Evolutionary conservation across 2,329 filamentous ascomycete species (phyloP).

Genomic region (Diplocarpon mali): DNA sequence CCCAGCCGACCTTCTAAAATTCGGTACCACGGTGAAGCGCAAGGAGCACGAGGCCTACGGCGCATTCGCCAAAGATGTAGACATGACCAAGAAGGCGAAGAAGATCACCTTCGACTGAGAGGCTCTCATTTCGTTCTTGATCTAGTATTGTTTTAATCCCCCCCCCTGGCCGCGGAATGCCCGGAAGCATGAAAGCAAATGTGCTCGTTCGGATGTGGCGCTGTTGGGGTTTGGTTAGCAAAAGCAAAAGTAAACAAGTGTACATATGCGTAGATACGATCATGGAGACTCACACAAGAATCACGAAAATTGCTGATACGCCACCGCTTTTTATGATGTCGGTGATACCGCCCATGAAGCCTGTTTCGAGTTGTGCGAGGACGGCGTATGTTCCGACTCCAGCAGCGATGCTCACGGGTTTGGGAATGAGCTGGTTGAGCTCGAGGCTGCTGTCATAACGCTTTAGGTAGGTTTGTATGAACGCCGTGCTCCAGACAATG

Average conservation of each 20-base stretch:
- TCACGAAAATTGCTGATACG: slow-evolving; percentile 40
- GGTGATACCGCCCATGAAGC: slow-evolving; percentile 20
- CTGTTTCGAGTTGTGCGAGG: slow-evolving; percentile 26
- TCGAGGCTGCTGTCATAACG: slow-evolving; percentile 33
- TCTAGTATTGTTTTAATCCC: slow-evolving; percentile 1
- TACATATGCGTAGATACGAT: not conserved
- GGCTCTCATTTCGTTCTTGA: slow-evolving; percentile 18
- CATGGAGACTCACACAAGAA: slow-evolving; percentile 45
- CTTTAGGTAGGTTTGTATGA: slow-evolving; percentile 56
- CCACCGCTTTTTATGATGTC: slow-evolving; percentile 36
- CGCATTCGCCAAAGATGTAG: slow-evolving; percentile 87
- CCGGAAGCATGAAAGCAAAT: slow-evolving; percentile 40
- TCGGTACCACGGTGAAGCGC: slow-evolving; percentile 97
- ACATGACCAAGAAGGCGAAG: slow-evolving; percentile 70
- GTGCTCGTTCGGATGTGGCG: slow-evolving; percentile 41
- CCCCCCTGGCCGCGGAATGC: slow-evolving; percentile 31
- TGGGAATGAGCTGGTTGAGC: slow-evolving; percentile 34
- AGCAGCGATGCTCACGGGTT: slow-evolving; percentile 32
- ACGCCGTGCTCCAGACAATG: slow-evolving; percentile 68
- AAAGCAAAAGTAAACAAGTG: not conserved
- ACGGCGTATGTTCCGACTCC: slow-evolving; percentile 35
- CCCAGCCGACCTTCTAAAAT: slow-evolving; percentile 84
- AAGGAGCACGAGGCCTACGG: slow-evolving; percentile 94
- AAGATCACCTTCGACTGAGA: slow-evolving; percentile 76
- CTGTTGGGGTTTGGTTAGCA: slow-evolving; percentile 28